Conservation (phyloP, 495 filamentous ascomycete genomes). For the Darksidea phi region DNA sequence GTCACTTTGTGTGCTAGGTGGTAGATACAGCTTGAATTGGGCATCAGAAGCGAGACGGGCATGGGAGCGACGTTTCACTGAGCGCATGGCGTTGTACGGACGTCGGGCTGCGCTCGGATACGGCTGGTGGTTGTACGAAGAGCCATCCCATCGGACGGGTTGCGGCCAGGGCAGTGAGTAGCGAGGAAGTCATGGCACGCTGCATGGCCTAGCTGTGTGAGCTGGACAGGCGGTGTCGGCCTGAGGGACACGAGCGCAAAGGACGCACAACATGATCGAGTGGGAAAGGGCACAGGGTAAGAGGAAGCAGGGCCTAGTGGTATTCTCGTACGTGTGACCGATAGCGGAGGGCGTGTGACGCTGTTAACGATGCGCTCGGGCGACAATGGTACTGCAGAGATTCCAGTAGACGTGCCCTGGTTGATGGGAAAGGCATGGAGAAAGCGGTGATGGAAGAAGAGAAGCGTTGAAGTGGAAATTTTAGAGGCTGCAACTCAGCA, state of each 20-base stretch:
- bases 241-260: neutral
- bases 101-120: neutral
- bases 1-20: constrained; percentile 21
- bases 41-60: constrained; percentile 17
- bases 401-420: no score
- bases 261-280: no score
- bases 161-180: neutral
- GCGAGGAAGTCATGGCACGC: neutral
- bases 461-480: constrained; percentile 9
- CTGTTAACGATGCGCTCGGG: no score
- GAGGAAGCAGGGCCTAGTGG: no score
- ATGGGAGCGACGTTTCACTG: constrained; percentile 11
- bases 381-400: no score
- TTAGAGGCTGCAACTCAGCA: neutral
- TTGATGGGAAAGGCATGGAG: no score
- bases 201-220: neutral
- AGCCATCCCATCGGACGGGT: neutral
- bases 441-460: no score
- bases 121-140: constrained; percentile 12
- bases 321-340: no score
- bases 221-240: neutral
- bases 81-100: neutral
- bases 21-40: constrained; percentile 3
- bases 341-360: no score
- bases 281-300: no score